Evolutionary conservation across 176 grass and related monocot species (phyloP).

Genomic region (Oryza meyeriana): DNA sequence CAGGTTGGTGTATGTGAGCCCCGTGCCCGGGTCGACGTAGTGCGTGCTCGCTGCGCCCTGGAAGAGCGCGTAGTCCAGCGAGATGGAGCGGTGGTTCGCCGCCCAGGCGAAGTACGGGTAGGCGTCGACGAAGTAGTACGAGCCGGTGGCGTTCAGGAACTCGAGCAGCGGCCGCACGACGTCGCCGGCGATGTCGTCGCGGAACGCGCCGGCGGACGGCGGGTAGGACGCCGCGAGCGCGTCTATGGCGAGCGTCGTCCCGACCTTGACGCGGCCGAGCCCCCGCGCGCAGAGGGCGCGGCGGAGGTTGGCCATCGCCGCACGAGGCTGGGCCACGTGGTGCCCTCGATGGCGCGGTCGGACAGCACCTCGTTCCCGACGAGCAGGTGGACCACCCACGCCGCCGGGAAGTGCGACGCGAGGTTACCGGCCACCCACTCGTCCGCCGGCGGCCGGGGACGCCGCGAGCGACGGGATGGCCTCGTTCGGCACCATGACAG

Average conservation of each 20-base stretch:
- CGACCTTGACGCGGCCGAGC: conserved; percentile 47
- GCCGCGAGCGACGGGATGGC: conserved; percentile 47
- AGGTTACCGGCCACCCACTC: conserved; percentile 56
- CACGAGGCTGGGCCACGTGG: conserved; percentile 52
- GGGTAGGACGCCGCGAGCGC: conserved; percentile 48
- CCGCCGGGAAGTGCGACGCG: conserved; percentile 25
- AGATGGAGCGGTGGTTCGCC: conserved; percentile 14
- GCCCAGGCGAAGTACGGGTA: conserved; percentile 71
- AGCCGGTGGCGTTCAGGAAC: conserved; percentile 46
- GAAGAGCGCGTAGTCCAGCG: conserved; percentile 63
- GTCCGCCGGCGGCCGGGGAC: conserved; percentile 43
- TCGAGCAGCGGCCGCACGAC: conserved; percentile 52
- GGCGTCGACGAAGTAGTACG: conserved; percentile 59
- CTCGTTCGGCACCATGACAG: conserved; percentile 71
- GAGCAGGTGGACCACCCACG: conserved; percentile 57
- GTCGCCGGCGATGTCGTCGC: conserved; percentile 49
- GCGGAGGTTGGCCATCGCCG: conserved; percentile 66
- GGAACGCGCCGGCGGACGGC: conserved; percentile 64
- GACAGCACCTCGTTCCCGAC: conserved; percentile 92
- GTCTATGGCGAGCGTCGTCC: conserved; percentile 67
- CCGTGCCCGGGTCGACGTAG: conserved; percentile 47
- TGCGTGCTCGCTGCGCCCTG: conserved; percentile 14
- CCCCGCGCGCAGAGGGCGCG: conserved; percentile 13
- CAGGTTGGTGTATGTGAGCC: conserved; percentile 58
- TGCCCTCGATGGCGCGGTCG: conserved; percentile 31